Conservation (phyloP, 306 rosid species). For the Vicia villosa region DNA sequence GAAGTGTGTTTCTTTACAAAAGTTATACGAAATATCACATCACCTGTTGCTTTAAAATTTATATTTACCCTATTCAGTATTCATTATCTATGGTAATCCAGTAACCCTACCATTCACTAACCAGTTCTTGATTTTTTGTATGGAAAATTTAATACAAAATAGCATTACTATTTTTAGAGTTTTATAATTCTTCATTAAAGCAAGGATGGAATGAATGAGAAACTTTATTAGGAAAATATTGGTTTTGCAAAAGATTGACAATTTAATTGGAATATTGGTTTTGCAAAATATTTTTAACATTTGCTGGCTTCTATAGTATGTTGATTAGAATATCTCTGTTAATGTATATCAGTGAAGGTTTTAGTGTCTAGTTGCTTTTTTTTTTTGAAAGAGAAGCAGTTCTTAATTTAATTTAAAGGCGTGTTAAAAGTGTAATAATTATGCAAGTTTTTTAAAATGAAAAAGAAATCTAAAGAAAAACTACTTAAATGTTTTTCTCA, state of each 20-base stretch:
- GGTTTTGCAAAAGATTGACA: slow-evolving; percentile 17
- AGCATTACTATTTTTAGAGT: slow-evolving; percentile 11
- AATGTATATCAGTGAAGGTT: slow-evolving; percentile 1
- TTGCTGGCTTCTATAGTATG: slow-evolving; percentile 2
- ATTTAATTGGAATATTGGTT: slow-evolving; percentile 13
- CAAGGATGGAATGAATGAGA: slow-evolving; percentile 26
- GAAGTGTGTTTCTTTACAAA: slow-evolving; percentile 6
- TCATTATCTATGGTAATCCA: not conserved
- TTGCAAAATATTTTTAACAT: slow-evolving; percentile 2
- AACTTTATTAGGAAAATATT: slow-evolving; percentile 10
- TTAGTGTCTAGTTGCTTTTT: not conserved
- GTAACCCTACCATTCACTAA: slow-evolving; percentile 1
- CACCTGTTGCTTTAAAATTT: not conserved
- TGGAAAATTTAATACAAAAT: not conserved
- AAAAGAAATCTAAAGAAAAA: not conserved
- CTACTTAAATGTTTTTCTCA: not conserved
- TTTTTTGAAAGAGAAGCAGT: not conserved
- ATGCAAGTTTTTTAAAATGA: not conserved
- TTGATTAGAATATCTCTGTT: slow-evolving; percentile 22
- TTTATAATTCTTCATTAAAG: slow-evolving; percentile 25
- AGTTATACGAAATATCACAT: not conserved
- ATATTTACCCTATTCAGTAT: not conserved
- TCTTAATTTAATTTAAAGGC: not conserved
- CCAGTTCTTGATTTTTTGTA: not conserved
- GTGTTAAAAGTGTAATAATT: not conserved